phyloP scores from a whole-genome alignment of 2,329 filamentous ascomycete species.

The Kalaharituber pfeilii region DNA sequence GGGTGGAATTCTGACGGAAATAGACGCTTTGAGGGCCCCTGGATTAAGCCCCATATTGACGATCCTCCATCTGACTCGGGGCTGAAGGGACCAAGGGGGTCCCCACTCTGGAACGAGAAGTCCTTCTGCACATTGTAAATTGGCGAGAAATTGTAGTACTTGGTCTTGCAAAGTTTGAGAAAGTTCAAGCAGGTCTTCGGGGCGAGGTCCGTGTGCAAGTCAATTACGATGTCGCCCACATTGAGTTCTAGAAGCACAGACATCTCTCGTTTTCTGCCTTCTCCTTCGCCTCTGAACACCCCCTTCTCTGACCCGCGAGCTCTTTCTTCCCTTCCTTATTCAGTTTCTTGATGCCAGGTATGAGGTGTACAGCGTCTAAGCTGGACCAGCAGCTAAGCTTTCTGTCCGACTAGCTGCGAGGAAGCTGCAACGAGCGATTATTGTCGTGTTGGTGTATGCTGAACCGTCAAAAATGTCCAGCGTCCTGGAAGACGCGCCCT shows the following conservation, averaged over 20 bases:
- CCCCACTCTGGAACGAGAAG: constrained; percentile 92
- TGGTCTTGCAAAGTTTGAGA: constrained; percentile 93
- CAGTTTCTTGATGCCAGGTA: no score
- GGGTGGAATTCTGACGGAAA: constrained; percentile 73
- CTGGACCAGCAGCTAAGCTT: no score
- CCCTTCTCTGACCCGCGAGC: no score
- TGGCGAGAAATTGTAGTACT: constrained; percentile 97
- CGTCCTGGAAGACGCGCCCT: no score
- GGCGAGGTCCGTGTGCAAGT: constrained; percentile 73
- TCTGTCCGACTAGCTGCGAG: no score
- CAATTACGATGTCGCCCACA: constrained; percentile 83
- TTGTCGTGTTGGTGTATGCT: no score
- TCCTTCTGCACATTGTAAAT: constrained; percentile 82
- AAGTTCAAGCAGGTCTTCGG: constrained; percentile 95
- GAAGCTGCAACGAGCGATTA: no score
- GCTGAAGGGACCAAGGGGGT: constrained; percentile 74
- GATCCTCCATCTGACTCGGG: constrained; percentile 77
- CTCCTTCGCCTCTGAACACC: no score
- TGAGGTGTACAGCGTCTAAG: no score
- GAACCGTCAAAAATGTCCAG: no score
- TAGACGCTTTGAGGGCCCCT: constrained; percentile 51
- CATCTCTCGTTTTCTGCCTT: constrained; percentile 38
- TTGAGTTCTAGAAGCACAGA: constrained; percentile 77
- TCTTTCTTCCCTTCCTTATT: no score
- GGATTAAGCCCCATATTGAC: constrained; percentile 76